These are phyloP conservation scores for Anastatica hierochuntica DNA, from an alignment of 345 rosid genomes.

Conservation along the genomic window DNA sequence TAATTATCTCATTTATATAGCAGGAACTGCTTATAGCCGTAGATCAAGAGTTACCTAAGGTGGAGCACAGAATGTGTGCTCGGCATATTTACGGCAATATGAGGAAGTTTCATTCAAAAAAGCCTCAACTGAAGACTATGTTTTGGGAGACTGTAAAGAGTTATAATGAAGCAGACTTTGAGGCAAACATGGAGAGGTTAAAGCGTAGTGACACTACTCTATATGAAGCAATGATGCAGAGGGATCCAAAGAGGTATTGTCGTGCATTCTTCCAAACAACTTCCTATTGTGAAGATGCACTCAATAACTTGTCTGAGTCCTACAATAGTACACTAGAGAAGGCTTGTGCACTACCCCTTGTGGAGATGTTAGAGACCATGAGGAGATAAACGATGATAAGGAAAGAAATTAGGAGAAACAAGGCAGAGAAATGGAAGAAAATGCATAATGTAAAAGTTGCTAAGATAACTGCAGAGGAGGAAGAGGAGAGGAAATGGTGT, in stretches of 20 bases:
- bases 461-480: not conserved
- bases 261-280: not conserved
- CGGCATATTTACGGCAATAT: not conserved
- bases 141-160: not conserved
- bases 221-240: not conserved
- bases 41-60: not conserved
- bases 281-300: not conserved
- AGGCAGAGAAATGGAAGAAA: not conserved
- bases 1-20: no score
- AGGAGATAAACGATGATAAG: not conserved
- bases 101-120: not conserved
- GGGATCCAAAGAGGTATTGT: not conserved
- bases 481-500: not conserved
- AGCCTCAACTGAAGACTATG: not conserved
- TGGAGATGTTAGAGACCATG: not conserved
- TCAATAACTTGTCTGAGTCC: not conserved
- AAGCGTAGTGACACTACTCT: not conserved
- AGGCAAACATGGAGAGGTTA: not conserved
- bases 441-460: not conserved
- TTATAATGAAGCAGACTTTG: not conserved
- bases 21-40: not conserved
- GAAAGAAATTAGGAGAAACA: not conserved
- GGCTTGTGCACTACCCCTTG: not conserved
- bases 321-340: not conserved
- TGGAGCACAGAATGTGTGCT: not conserved